Conservation (phyloP, 441 rosid genomes). For the Pelargonium myrrhifolium region DNA sequence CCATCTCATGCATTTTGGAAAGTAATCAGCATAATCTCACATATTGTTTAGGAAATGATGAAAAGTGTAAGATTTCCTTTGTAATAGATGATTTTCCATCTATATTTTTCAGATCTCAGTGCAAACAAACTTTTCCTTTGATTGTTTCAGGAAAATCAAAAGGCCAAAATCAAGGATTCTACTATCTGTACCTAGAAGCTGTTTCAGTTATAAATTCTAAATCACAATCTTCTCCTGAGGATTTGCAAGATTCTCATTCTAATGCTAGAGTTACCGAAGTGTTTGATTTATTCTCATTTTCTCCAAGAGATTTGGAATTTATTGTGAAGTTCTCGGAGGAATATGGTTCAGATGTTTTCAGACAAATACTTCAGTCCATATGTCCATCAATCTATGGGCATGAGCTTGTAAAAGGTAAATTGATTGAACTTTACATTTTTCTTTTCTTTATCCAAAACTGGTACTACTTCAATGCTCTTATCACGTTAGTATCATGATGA, state of each 20-base stretch:
- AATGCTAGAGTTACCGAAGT: conserved; percentile 46
- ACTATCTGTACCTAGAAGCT: conserved; percentile 83
- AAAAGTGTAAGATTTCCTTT: neutral
- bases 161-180: conserved; percentile 82
- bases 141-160: conserved; percentile 73
- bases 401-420: conserved; percentile 89
- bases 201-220: conserved; percentile 74
- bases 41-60: neutral
- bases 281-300: conserved; percentile 70
- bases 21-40: neutral
- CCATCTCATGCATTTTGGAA: neutral
- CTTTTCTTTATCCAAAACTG: neutral
- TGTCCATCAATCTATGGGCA: conserved; percentile 98
- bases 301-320: conserved; percentile 82
- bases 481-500: neutral
- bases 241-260: conserved; percentile 42
- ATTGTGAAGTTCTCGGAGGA: conserved; percentile 87
- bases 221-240: conserved; percentile 57
- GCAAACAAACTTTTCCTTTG: conserved; percentile 3
- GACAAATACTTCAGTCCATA: conserved; percentile 71
- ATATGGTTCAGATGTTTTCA: conserved; percentile 72
- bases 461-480: neutral
- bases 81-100: neutral
- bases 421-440: neutral
- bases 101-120: neutral